Evolutionary conservation across 202 grass and related monocot species (phyloP).

Genomic region (Musa balbisiana): DNA sequence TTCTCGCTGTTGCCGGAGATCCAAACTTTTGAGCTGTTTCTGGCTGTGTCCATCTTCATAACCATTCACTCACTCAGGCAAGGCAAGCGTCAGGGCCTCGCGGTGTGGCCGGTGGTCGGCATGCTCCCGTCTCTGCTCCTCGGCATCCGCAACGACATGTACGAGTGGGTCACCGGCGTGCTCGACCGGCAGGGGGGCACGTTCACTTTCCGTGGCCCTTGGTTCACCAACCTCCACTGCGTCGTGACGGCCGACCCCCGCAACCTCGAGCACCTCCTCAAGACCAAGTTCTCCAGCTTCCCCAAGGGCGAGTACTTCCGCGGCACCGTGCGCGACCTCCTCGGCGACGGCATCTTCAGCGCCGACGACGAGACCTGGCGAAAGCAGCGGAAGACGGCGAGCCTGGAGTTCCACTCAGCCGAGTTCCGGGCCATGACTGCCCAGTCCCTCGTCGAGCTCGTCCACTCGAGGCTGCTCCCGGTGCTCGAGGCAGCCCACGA

Average conservation of each 20-base stretch:
- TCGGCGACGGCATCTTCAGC: slow-evolving; percentile 93
- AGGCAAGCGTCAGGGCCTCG: slow-evolving; percentile 46
- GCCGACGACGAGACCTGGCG: slow-evolving; percentile 88
- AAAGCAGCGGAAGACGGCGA: slow-evolving; percentile 71
- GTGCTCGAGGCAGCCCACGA: slow-evolving; percentile 44
- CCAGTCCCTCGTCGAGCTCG: slow-evolving; percentile 71
- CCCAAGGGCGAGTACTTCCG: slow-evolving; percentile 91
- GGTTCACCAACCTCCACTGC: slow-evolving; percentile 83
- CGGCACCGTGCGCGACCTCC: slow-evolving; percentile 60
- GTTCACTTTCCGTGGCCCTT: slow-evolving; percentile 70
- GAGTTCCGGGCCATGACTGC: slow-evolving; percentile 82
- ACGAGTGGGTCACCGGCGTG: slow-evolving; percentile 85
- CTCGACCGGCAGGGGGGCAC: slow-evolving; percentile 57
- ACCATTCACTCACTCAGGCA: slow-evolving; percentile 61
- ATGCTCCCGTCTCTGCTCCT: slow-evolving; percentile 88
- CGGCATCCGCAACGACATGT: slow-evolving; percentile 64
- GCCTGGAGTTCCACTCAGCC: slow-evolving; percentile 94
- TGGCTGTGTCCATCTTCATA: slow-evolving; percentile 66
- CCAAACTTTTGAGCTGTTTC: slow-evolving; percentile 49
- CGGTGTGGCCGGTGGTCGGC: slow-evolving; percentile 74
- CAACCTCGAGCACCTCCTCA: slow-evolving; percentile 93
- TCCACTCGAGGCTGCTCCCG: slow-evolving; percentile 68
- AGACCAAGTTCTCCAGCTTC: slow-evolving; percentile 76
- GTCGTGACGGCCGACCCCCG: slow-evolving; percentile 81
- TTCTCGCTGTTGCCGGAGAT: slow-evolving; percentile 40